These are phyloP conservation scores for Fusarium verrucosum DNA, from an alignment of 2,329 filamentous ascomycete species.

Conservation along the genomic window DNA sequence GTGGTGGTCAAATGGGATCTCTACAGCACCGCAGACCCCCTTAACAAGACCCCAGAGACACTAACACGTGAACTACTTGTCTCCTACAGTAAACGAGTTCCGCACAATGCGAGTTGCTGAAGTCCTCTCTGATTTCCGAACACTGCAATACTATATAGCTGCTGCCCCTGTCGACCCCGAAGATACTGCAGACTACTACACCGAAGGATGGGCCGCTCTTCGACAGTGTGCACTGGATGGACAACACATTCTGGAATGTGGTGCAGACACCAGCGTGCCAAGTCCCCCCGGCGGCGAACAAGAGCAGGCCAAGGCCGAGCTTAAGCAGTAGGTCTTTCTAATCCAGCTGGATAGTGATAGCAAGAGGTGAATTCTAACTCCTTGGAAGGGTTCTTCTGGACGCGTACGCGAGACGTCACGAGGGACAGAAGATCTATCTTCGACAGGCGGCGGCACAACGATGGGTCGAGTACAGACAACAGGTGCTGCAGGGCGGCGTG, in stretches of 20 bases:
- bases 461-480: conserved; percentile 65
- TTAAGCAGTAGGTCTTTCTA: conserved; percentile 64
- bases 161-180: conserved; percentile 63
- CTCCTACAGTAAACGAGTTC: conserved; percentile 65
- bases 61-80: conserved; percentile 29
- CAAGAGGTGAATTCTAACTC: conserved; percentile 6
- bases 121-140: conserved; percentile 69
- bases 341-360: not conserved
- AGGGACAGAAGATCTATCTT: conserved; percentile 71
- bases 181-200: conserved; percentile 67
- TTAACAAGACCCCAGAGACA: conserved; percentile 4
- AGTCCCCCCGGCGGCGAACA: conserved; percentile 61
- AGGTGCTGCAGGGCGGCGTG: conserved; percentile 62
- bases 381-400: conserved; percentile 64
- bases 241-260: conserved; percentile 71
- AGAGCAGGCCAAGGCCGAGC: conserved; percentile 69
- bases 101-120: conserved; percentile 69
- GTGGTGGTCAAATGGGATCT: conserved; percentile 11
- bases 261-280: conserved; percentile 69
- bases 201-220: conserved; percentile 69
- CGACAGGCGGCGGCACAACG: conserved; percentile 68
- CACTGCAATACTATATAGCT: conserved; percentile 70
- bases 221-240: conserved; percentile 71
- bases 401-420: conserved; percentile 68
- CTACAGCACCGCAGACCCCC: not conserved